phyloP scores from a whole-genome alignment of 768 basidiomycete species.

The Suillus ampliporus region DNA sequence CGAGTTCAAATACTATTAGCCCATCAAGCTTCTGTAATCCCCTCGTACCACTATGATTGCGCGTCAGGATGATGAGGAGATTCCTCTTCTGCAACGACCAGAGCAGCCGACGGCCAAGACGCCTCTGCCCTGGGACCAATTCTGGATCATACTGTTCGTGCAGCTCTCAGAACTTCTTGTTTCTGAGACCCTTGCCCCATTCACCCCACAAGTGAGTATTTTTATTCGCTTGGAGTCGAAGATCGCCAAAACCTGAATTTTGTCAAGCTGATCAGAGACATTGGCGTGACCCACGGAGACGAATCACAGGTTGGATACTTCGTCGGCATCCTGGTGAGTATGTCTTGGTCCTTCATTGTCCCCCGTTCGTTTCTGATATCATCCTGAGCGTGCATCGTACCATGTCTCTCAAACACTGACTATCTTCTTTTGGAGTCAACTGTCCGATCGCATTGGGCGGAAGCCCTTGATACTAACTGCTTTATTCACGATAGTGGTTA shows the following conservation, averaged over 20 bases:
- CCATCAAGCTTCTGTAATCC: neutral
- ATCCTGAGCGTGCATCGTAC: conserved; percentile 50
- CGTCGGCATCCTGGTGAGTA: conserved; percentile 51
- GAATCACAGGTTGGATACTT: conserved; percentile 52
- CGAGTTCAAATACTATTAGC: no score
- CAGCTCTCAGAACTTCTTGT: conserved; percentile 79
- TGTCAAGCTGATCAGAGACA: conserved; percentile 32
- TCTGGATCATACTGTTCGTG: conserved; percentile 68
- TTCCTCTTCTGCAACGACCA: conserved; percentile 51
- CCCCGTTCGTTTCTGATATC: conserved; percentile 40
- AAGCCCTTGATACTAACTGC: conserved; percentile 53
- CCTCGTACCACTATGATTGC: neutral
- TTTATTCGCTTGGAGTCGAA: neutral
- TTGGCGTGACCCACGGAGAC: conserved; percentile 47
- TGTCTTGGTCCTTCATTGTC: neutral
- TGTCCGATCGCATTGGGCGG: conserved; percentile 54
- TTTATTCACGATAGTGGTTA: conserved; percentile 47
- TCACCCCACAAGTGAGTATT: conserved; percentile 59
- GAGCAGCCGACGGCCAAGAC: conserved; percentile 28
- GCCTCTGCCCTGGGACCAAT: conserved; percentile 72
- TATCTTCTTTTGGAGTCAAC: conserved; percentile 52
- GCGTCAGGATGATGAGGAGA: conserved; percentile 52
- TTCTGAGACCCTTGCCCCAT: conserved; percentile 74
- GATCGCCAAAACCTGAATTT: neutral
- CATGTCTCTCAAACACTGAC: conserved; percentile 54